Base-by-base conservation (phyloP, 495 filamentous ascomycete genomes). In the Cetradonia linearis region DNA sequence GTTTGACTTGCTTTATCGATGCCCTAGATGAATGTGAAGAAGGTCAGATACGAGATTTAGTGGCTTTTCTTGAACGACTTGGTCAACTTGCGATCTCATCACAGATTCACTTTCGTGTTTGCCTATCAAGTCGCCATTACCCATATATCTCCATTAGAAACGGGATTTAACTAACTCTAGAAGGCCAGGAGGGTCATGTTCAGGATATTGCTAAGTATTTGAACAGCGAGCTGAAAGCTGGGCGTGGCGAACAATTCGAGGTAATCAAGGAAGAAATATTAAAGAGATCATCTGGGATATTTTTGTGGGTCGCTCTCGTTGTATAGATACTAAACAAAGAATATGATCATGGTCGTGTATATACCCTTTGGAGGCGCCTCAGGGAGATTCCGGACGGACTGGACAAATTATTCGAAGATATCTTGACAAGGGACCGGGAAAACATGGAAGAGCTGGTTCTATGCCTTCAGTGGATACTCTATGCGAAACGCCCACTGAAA, bases 1-100 rank as follows among this genome's bases (percentile, higher is more conserved):
- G 59, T 3, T 40, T 74, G 10, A 61, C 56, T 0, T 74, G 71
- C 37, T 73, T 75, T 60, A 70, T 78, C 38, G 75, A 78, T 58
- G 75, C 75, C 3, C 58, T 78, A 18, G 73, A 77, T 47, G 75
- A 76, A 58, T 77, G 73, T 46, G 61, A 68, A 25, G 70, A 73
- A 36, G 40, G 58, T 18, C 58, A 75, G 31, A 61, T 72, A 27
- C 63, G 68, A 30, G 68, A 72, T 18, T 71, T 76, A 70, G 57
- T 76, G 3, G 28, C 25, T 1, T 71, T 69, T 30, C 69, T 77
- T 53, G 67, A 75, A 27, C 11, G 66, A 0, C 37, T 76, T 11
- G 69, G 69, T 7, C 56, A 65, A 2, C 6, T 44, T 4, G 60
- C 65, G 14, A 30, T 59, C 9, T 59, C 60, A 25, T 23, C 28